Base-by-base conservation (phyloP, 108 stramenopile genomes). In the Cylindrotheca closterium region DNA sequence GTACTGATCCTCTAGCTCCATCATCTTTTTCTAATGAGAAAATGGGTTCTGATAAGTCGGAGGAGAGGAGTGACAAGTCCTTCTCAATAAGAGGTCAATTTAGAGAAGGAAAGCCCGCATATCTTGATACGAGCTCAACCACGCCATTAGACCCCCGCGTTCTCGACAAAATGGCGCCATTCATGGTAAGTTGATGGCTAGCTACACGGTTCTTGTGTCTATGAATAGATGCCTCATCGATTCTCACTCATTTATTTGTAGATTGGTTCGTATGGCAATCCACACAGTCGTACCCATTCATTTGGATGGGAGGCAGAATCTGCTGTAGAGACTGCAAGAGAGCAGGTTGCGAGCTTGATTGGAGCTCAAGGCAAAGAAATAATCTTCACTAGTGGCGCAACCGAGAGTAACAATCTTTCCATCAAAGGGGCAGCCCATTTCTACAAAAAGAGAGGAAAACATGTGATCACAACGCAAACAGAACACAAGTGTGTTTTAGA, bases 401-500 rank as follows among this genome's bases (percentile, higher is more conserved):
- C 99, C 12, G 99, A 99, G 80, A 80, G 80, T 53, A 99, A 99
- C 86, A 99, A 99, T 72, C 47, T 98, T 30, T 83, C 88, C 65
- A 96, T 99, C 77, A 99, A 99, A 89, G 98, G 99, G 15, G 92
- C 95, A 17, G 97, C 96, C 15, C 93, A 91, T 58, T 97, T 97
- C 68, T 96, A 97, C 77, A 78, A 88, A 34, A 85, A 77, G 32
- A 70, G 86, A 1, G 80, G 81, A 27, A 84, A 81, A 67, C 99
- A 99, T 76, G 68, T 99, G 27, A 96, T 99, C 67, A 99, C 99
- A 30, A 98, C 98, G 0, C 98, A 98, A 79, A 99, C 96, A 22
- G 99, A 99, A 71, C 99, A 99, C 80, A 99, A 99, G 76, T 99
- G 99, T 74, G 99, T 99, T 12, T 74, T 99, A 67, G 99, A 99